Base-by-base conservation (phyloP, 177 flowering plant species). In the Vitis hybrid region DNA sequence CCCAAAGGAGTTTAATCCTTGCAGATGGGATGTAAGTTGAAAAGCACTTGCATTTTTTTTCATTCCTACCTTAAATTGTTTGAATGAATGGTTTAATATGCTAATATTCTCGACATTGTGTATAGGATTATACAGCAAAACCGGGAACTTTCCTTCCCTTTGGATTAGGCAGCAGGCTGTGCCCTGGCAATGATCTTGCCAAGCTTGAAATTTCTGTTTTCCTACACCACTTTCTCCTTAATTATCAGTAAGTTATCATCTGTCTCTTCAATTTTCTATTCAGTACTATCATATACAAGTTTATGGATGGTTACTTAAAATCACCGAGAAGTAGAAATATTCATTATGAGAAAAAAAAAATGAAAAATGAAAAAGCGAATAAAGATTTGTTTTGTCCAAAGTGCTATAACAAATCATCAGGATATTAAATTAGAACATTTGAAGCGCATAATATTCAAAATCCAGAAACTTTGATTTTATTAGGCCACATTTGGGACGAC, bases 171-270 rank as follows among this genome's bases (percentile, higher is more conserved):
- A 85, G 86, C 71, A 82, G 95, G 71, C 9, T 87, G 70, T 94
- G 99, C 78, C 99, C 98, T 11, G 98, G 98, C 79, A 94, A 94
- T 75, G 99, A 94, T 78, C 94, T 94, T 56, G 97, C 99, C 49
- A 94, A 94, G 84, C 83, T 94, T 11, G 99, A 93, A 82, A 89
- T 94, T 50, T 58, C 88, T 1, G 79, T 94, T 54, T 94, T 93
- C 70, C 93, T 94, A 45, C 99, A 94, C 67, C 65, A 93, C 79
- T 94, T 93, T 75, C 88, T 94, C 72, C 93, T 88, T 2, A 80
- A 84, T 57, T 91, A 94, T 70, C 48, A 72, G 98, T 89, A 52
- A 83, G 86, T 75, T 51, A 23, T 39, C 32, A 8, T 17, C 14
- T 14, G 11, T 15, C 56, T 51, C 65, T 21, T 52, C 64, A 65